Evolutionary conservation across 1,284 basidiomycete genomes (phyloP), one percentile per base, ranked within the genome.

Genomic region (Cutaneotrichosporon daszewskae): DNA sequence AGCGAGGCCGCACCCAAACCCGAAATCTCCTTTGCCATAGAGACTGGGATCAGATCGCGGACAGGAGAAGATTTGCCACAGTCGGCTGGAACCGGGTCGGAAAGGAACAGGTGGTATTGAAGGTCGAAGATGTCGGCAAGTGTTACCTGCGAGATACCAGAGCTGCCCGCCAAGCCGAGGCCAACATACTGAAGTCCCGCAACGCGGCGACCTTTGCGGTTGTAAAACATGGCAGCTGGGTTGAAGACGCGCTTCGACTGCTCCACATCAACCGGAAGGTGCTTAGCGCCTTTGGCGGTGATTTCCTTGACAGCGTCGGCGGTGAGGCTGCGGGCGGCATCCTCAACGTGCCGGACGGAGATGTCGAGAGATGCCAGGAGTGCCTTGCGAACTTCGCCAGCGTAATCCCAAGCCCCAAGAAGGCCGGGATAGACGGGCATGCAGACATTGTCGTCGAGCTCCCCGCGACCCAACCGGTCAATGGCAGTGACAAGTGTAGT

Each of bases 201-300:
- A 4, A 72, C 73, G 16, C 75, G 71, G 32, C 76, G 75, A 32
- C 74, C 64, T 20, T 72, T 69, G 59, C 76, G 81, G 38, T 78
- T 79, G 34, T 45, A 37, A 73, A 98, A 99, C 95, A 99, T 98
- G 16, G 87, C 91, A 62, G 92, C 84, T 11, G 94, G 87, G 73
- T 90, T 83, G 76, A 99, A 98, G 11, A 92, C 81, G 9, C 90
- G 77, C 44, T 80, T 78, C 32, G 80, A 82, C 33, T 84, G 76
- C 64, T 88, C 85, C n/a, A 87, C 85, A 44, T 81, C 83, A 23
- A 77, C 76, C 0, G 92, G 90, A 10, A 97, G 78, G 68, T 88
- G 82, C 47, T 76, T 75, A 52, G 92, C 84, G 22, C 83, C 90
- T 7, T 95, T 72, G 23, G 77, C 73, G 37, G 75, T 75, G 46